Conservation (phyloP, 257 asterid genomes). For the Penstemon eatonii region DNA sequence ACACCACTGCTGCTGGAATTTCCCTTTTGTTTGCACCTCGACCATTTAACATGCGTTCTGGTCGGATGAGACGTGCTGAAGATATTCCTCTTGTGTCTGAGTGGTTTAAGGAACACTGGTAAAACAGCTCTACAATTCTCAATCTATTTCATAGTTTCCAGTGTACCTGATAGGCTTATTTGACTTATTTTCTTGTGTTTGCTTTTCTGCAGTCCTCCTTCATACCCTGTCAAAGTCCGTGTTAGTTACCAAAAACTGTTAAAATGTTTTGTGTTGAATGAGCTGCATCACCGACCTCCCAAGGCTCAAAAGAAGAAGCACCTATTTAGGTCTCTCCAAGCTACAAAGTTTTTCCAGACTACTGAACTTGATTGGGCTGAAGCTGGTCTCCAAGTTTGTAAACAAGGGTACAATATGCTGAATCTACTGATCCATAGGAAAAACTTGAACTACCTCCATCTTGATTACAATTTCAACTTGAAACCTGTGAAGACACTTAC, state of each 20-base stretch:
- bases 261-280: slow-evolving; percentile 95
- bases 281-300: slow-evolving; percentile 98
- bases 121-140: slow-evolving; percentile 27
- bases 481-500: slow-evolving; percentile 99
- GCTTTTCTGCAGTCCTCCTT: slow-evolving; percentile 69
- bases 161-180: neutral
- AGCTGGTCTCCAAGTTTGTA: slow-evolving; percentile 98
- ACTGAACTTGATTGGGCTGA: slow-evolving; percentile 99
- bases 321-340: slow-evolving; percentile 87
- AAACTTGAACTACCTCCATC: slow-evolving; percentile 91
- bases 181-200: slow-evolving; percentile 11
- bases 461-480: slow-evolving; percentile 89
- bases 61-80: slow-evolving; percentile 97
- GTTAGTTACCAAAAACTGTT: slow-evolving; percentile 94
- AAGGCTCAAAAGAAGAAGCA: slow-evolving; percentile 99
- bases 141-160: neutral
- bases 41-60: slow-evolving; percentile 98
- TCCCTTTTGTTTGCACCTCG: slow-evolving; percentile 97
- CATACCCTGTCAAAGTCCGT: slow-evolving; percentile 96
- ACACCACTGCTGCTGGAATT: slow-evolving; percentile 97
- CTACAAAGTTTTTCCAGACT: slow-evolving; percentile 95
- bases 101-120: slow-evolving; percentile 99
- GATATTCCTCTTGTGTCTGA: slow-evolving; percentile 98
- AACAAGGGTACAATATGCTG: slow-evolving; percentile 98
- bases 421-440: slow-evolving; percentile 93